Base-by-base conservation (phyloP, 768 basidiomycete species). In the Lactarius indigo region DNA sequence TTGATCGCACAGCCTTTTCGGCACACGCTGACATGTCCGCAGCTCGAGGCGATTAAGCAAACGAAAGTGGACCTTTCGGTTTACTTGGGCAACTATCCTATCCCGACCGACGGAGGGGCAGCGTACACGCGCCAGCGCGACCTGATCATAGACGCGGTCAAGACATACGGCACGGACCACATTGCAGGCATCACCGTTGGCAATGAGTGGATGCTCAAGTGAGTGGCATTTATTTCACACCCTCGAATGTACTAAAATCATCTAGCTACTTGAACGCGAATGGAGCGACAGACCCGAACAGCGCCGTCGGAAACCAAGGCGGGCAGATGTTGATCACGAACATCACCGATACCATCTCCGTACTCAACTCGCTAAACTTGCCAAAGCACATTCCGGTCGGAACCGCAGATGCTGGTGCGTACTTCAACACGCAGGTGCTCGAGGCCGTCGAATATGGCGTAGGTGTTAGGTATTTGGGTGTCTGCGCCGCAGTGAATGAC, bases 181-280 rank as follows among this genome's bases (percentile, higher is more conserved):
- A 84, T 98, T 61, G 79, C 78, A 0, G 96, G 96, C 10, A 73
- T 98, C 44, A 95, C 90, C 15, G 95, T 97, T 39, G 95, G 96
- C 39, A 96, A 97, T 74, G 94, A 96, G 77, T 93, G 85, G 74
- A 91, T 94, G 74, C 82, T 95, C 58, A 85, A 94, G 87, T 89
- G 57, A 3, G 83, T 78, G 9, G 50, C 23, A 23, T 54, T 71
- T 31, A 30, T 63, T 64, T 44, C 2, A 55, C 10, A 41, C 31
- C 28, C 13, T 31, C 18, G 7, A 4, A 5, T 69, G 41, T 44
- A 1, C 31, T 31, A 10, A 23, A 13, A 23, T 4, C 30, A 54
- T 35, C 35, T 68, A 92, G 90, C 74, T 90, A 86, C 68, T 74
- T 93, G 50, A 85, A 73, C 35, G 77, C 72, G 1, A 81, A 84